Evolutionary conservation across 805 yeast species (phyloP).

Genomic region (Ogataea saltuana): DNA sequence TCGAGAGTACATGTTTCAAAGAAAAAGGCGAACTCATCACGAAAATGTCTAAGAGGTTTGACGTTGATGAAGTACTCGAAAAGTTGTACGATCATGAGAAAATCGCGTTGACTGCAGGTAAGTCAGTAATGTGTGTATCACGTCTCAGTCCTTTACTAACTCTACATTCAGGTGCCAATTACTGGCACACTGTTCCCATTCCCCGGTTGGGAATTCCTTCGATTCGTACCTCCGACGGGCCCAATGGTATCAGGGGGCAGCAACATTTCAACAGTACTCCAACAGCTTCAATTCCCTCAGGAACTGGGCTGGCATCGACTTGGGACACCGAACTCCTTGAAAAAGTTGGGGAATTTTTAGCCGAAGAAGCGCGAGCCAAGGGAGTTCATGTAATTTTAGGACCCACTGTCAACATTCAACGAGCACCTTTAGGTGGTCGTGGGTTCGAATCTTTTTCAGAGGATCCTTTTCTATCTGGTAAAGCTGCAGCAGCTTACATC

Average conservation of each 20-base stretch:
- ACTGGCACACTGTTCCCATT: slow-evolving; percentile 42
- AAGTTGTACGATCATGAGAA: slow-evolving; percentile 9
- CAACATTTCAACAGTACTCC: slow-evolving; percentile 42
- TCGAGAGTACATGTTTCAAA: no score
- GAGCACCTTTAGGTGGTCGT: slow-evolving; percentile 53
- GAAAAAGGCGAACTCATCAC: no score
- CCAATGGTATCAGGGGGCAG: slow-evolving; percentile 50
- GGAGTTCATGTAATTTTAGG: slow-evolving; percentile 43
- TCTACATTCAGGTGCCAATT: slow-evolving; percentile 30
- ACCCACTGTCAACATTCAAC: slow-evolving; percentile 41
- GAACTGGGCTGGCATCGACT: slow-evolving; percentile 47
- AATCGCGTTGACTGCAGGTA: slow-evolving; percentile 11
- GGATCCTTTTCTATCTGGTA: slow-evolving; percentile 54
- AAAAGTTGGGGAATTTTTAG: slow-evolving; percentile 44
- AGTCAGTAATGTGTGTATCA: no score
- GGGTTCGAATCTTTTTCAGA: slow-evolving; percentile 64
- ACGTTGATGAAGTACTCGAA: slow-evolving; percentile 7
- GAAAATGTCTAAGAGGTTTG: slow-evolving; percentile 5
- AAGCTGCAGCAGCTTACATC: slow-evolving; percentile 48
- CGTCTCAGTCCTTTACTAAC: background rate
- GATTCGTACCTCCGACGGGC: slow-evolving; percentile 44
- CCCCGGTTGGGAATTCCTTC: slow-evolving; percentile 39
- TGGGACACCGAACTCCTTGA: slow-evolving; percentile 42
- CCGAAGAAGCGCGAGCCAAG: slow-evolving; percentile 44
- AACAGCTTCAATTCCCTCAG: slow-evolving; percentile 48